These are phyloP conservation scores for Colletotrichum lini DNA, from an alignment of 2,329 filamentous ascomycete genomes.

Conservation along the genomic window DNA sequence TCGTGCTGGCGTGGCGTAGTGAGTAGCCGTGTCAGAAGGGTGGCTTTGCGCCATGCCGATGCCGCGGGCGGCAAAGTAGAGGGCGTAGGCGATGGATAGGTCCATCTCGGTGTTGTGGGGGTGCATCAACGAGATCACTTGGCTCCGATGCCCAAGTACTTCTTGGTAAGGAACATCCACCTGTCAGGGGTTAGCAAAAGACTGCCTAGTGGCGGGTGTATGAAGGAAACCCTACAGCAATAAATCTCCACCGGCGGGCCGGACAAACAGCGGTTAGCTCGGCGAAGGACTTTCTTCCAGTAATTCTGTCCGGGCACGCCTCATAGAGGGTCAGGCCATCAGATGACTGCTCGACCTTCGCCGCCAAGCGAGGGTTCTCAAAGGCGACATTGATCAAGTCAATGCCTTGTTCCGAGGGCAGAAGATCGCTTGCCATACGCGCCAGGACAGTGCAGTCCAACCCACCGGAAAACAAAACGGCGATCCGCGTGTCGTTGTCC, in stretches of 20 bases:
- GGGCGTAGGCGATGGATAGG: constrained; percentile 89
- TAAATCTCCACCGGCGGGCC: constrained; percentile 82
- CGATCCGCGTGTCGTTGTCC: constrained; percentile 68
- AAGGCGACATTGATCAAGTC: constrained; percentile 97
- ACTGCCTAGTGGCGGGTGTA: constrained; percentile 20
- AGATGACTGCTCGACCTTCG: constrained; percentile 52
- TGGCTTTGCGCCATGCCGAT: constrained; percentile 63
- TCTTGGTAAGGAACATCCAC: constrained; percentile 88
- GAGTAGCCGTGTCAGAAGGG: constrained; percentile 45
- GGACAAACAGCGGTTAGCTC: constrained; percentile 82
- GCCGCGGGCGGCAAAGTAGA: constrained; percentile 95
- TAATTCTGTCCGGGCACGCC: constrained; percentile 90
- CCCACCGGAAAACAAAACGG: constrained; percentile 93
- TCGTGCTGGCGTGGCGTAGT: constrained; percentile 79
- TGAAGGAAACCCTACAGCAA: constrained; percentile 67
- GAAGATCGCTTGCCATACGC: constrained; percentile 81
- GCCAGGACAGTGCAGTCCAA: constrained; percentile 94
- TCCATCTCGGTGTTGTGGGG: constrained; percentile 99
- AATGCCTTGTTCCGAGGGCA: constrained; percentile 78
- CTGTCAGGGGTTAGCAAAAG: constrained; percentile 49
- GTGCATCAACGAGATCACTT: constrained; percentile 83
- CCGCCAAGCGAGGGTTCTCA: constrained; percentile 86
- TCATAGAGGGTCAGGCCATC: constrained; percentile 73
- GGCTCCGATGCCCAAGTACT: constrained; percentile 76
- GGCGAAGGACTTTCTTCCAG: constrained; percentile 83